Base-by-base conservation (phyloP, 495 filamentous ascomycete species). In the Bacidia rubella region DNA sequence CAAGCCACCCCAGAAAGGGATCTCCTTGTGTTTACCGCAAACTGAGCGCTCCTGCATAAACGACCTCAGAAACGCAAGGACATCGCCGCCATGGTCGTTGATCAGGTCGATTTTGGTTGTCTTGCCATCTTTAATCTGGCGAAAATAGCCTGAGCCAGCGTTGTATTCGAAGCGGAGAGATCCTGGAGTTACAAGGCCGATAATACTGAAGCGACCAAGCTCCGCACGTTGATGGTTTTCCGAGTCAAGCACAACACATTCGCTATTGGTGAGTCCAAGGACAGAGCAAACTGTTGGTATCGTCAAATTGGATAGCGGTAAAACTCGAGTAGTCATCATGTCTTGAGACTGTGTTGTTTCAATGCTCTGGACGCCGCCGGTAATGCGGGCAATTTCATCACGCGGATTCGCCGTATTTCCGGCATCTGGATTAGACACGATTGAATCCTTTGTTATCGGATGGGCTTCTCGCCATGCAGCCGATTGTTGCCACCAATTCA, bases 1-100 rank as follows among this genome's bases (percentile, higher is more conserved):
- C 46, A 96, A 81, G 0, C 90, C 90, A 41, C 90, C 90, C 70
- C 87, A 82, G 60, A 98, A 98, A 1, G 72, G 90, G 39, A 68
- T 65, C 29, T 65, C 62, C 0, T 57, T 55, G 39, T 66, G 61
- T 2, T 69, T 75, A 21, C 69, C 63, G 3, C 54, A 65, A 20
- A 75, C 69, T 49, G 64, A 71, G 41, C 68, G 71, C 51, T 68
- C 63, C 39, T 77, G 67, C 68, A 83, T 79, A 53, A 84, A 77
- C 2, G 62, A 63, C 11, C 79, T 72, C 3, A 85, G 57, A 25
- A 78, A 70, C 1, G 68, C 57, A 76, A 81, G 82, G 25, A 82
- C 67, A 11, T 53, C 51, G 2, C 62, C 65, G 2, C 64, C 70
- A 52, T 74, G 66, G 41, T 17, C 17, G 23, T 56, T 48, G n/a